These are phyloP conservation scores for Candida hungchunana DNA, from an alignment of 805 yeast genomes.

Conservation along the genomic window DNA sequence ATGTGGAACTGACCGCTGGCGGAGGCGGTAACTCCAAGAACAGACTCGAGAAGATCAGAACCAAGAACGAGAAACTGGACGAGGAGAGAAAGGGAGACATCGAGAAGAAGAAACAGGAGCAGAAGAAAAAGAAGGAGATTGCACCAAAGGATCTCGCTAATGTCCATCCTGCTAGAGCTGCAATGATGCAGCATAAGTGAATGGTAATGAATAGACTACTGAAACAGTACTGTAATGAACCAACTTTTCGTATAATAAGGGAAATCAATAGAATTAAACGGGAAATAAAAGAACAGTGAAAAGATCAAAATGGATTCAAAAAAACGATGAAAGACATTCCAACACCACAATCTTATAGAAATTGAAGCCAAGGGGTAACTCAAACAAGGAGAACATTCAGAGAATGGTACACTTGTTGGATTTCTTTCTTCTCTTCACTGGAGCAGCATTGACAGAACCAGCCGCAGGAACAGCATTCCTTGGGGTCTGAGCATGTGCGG, in stretches of 20 bases:
- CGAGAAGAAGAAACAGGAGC: slow-evolving; percentile 40
- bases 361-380: no score
- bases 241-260: no score
- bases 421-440: slow-evolving; percentile 12
- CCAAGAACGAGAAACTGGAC: slow-evolving; percentile 71
- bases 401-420: slow-evolving; percentile 9
- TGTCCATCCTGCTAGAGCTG: slow-evolving; percentile 65
- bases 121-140: slow-evolving; percentile 20
- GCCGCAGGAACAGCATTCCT: slow-evolving; percentile 1
- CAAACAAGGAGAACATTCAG: slow-evolving; percentile 4
- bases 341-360: no score
- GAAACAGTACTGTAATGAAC: no score
- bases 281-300: no score
- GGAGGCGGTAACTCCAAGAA: slow-evolving; percentile 90
- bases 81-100: slow-evolving; percentile 65
- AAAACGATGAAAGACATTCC: no score
- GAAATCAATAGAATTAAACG: no score
- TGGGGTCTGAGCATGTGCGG: slow-evolving; percentile 3
- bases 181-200: slow-evolving; percentile 13
- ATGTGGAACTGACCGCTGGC: slow-evolving; percentile 95
- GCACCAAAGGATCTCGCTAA: slow-evolving; percentile 19
- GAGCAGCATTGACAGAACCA: neutral
- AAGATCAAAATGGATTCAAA: no score
- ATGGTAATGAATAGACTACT: no score
- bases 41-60: slow-evolving; percentile 64